Conservation (phyloP, 75 land plant genomes). For the Chamaecyparis obtusa region DNA sequence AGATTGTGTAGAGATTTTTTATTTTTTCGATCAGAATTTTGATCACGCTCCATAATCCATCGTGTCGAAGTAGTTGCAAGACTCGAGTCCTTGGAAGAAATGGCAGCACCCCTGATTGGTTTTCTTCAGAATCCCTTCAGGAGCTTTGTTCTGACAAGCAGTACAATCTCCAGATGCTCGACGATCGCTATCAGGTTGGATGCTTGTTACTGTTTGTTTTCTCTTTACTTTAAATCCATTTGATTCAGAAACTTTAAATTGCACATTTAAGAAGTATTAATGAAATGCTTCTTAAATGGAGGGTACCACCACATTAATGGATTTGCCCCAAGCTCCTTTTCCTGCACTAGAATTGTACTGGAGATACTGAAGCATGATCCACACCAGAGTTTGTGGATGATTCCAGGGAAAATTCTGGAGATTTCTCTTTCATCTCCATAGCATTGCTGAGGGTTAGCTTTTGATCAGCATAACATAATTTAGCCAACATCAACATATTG, state of each 20-base stretch:
- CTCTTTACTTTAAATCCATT: not conserved
- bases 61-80: conserved; percentile 86
- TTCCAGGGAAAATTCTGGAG: not conserved
- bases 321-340: not conserved
- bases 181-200: conserved; percentile 81
- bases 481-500: no score
- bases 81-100: conserved; percentile 80
- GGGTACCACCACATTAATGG: not conserved
- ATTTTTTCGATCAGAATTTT: no score
- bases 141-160: conserved; percentile 86
- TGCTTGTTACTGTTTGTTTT: not conserved
- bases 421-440: no score
- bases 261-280: not conserved
- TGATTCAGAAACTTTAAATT: not conserved
- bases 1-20: no score
- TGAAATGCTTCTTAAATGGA: not conserved
- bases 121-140: conserved; percentile 77
- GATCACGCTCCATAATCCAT: no score
- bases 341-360: not conserved
- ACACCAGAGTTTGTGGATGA: not conserved
- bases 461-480: no score
- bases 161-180: conserved; percentile 92
- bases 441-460: no score
- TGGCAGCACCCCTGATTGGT: conserved; percentile 77
- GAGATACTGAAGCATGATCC: not conserved